Conservation (phyloP, 2,329 filamentous ascomycete genomes). For the Pseudogymnoascus sp. region DNA sequence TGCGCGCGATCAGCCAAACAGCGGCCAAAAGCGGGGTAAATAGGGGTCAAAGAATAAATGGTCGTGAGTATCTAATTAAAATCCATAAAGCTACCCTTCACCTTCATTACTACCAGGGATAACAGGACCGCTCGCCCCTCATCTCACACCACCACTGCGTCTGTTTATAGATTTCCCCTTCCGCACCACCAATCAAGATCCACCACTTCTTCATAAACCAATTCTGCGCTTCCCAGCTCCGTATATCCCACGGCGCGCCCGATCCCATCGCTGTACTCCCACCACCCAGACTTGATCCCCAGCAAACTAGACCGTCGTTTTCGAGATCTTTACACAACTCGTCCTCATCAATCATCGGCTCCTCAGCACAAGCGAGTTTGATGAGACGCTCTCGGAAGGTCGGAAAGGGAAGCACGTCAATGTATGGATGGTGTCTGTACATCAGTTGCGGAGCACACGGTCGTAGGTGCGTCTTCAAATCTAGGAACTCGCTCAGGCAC, state of each 20-base stretch:
- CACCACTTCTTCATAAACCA: constrained; percentile 21
- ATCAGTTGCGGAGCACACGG: no score
- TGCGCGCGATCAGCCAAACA: no score
- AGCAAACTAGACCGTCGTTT: constrained; percentile 13
- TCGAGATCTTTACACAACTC: constrained; percentile 16
- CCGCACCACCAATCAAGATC: constrained; percentile 17
- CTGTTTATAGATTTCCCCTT: constrained; percentile 17
- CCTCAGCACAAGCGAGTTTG: constrained; percentile 8
- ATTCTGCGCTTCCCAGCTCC: constrained; percentile 18
- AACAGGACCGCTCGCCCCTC: constrained; percentile 13
- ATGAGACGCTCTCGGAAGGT: constrained; percentile 15
- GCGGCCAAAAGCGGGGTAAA: no score
- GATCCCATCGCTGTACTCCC: constrained; percentile 12
- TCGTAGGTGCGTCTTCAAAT: no score
- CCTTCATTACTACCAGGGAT: no score
- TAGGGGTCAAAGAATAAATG: no score
- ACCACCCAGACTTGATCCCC: no score
- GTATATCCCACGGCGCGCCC: constrained; percentile 17
- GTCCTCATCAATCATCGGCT: constrained; percentile 16
- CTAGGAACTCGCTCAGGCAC: no score
- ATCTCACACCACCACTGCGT: constrained; percentile 18
- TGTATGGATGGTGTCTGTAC: no score
- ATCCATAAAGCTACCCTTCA: no score
- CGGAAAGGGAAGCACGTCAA: constrained; percentile 14
- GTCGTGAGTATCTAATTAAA: no score